Evolutionary conservation across 768 basidiomycete genomes (phyloP), one percentile per base, ranked within the genome.

Genomic region (Boletus edulis): DNA sequence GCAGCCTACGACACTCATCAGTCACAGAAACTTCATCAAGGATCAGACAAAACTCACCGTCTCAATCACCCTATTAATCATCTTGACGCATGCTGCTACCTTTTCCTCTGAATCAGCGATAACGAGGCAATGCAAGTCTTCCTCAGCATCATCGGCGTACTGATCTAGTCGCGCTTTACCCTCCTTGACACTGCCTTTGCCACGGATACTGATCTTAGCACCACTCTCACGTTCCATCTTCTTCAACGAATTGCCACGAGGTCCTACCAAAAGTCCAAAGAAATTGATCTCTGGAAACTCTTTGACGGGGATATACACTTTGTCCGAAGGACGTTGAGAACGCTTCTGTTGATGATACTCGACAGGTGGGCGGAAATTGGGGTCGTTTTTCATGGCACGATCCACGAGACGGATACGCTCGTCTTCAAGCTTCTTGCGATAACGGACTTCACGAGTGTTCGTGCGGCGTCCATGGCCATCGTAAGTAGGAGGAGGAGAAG

Each of bases 221-320:
- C 97, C 97, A 66, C 90, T 93, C 65, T 98, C 93, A 54, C 91
- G 81, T 73, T 99, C 97, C 97, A 99, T 99, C 75, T 94, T 95
- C 82, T 99, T 99, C 81, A 98, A 76, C 76, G 95, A 95, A 71
- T 99, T 98, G 44, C 97, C 97, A 66, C 97, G 90, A 67, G 97
- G 97, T 38, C 97, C 97, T 60, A 99, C 96, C 57, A 99, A 83
- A 58, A 99, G 78, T 63, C 97, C 97, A 65, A 99, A 98, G 77
- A 98, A 99, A 71, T 99, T 99, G 79, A 99, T 98, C 75, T 98
- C 96, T 2, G 97, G 97, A 64, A 99, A 99, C 74, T 99, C 97
- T 72, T 99, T 98, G 70, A 98, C 95, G 39, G 97, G 97, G 57
- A 99, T 98, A 71, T 98, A 99, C 57, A 99, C 97, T 75, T 98